Evolutionary conservation across 2,329 filamentous ascomycete species (phyloP), one percentile per base, ranked within the genome.

Genomic region (Phaeosphaeriaceae sp.): DNA sequence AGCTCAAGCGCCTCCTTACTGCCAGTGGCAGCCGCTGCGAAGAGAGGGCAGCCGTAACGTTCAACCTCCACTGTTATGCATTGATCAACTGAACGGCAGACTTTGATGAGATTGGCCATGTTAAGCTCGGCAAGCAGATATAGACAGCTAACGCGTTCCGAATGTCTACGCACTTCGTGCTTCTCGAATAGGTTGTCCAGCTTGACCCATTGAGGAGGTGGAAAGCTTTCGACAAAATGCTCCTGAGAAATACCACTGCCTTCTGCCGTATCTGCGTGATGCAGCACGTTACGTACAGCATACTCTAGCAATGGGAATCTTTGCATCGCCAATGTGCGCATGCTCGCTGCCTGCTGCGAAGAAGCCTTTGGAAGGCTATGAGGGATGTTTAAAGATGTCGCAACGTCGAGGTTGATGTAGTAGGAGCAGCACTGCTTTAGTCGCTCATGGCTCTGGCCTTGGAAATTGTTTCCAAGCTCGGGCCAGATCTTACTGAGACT

Each of bases 241-340:
- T 15, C 23, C 18, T 66, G 63, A 28, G 44, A 37, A 17, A 74
- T 58, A 1, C 48, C 53, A 16, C 26, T 9, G 3, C 56, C 50
- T 44, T 68, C 60, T 33, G 77, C 75, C 26, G 15, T 20, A 34
- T 81, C 59, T 9, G 78, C 71, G 47, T 81, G 79, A 37, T 61
- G 48, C n/a, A 81, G 60, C 9, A 79, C 33, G 42, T 77, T 67
- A 4, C 61, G 52, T 13, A 72, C 60, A 15, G 78, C 73, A 57
- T 82, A 82, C 41, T 75, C 53, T 6, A 84, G 63, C 37, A 84
- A 81, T 1, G 79, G 76, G 44, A 72, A 77, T 9, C 6, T 26
- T 26, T 13, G 53, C 3, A 9, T 9, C 3, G 23, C 23, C 23
- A 4, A 26, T 9, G 6, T 26, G 23, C 23, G 23, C 11, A 26